Evolutionary conservation across 352 stramenopile genomes (phyloP), one percentile per base, ranked within the genome.

Genomic region (Phytophthora constricta): DNA sequence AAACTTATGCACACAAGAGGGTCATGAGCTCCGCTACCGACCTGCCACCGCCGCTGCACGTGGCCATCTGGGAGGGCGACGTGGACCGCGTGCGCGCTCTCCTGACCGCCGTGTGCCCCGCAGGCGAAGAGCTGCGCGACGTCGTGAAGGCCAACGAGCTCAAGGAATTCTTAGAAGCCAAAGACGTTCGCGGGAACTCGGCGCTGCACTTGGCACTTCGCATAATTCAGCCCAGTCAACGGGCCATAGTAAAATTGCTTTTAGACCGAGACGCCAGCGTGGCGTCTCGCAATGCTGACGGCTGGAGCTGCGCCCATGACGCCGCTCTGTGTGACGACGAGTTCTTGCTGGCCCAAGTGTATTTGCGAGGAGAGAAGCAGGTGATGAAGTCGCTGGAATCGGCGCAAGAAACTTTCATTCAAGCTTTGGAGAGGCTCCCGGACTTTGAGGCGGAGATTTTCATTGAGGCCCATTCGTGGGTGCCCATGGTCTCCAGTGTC

Each of bases 361-460:
- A 87, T 43, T 54, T 91, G 2, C 74, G 43, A 19, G 72, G 75
- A 37, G 87, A 95, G 60, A 82, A 79, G 42, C 85, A 93, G 69
- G 68, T 90, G 9, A 87, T 70, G 39, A 58, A 68, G 53, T 71
- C 78, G 26, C 27, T 93, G 23, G 60, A 80, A 39, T 52, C 69
- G 8, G 71, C 73, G 2, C 86, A 91, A 45, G 80, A 89, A 39
- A 70, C 74, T 4, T 84, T 92, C 16, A 79, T 87, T 22, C 62
- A 76, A 20, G 85, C 86, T n/a, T 56, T 93, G 5, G 82, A 91
- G 63, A 70, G 76, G 9, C 63, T 95, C 1, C 84, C 87, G 0
- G 84, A 95, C 50, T 95, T 95, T 74, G 82, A 91, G 42, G 82
- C 82, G 9, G 87, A 95, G 63, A 89, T 95, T 47, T 90, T 90